Base-by-base conservation (phyloP, 805 yeast species). In the Candida qinlingensis region DNA sequence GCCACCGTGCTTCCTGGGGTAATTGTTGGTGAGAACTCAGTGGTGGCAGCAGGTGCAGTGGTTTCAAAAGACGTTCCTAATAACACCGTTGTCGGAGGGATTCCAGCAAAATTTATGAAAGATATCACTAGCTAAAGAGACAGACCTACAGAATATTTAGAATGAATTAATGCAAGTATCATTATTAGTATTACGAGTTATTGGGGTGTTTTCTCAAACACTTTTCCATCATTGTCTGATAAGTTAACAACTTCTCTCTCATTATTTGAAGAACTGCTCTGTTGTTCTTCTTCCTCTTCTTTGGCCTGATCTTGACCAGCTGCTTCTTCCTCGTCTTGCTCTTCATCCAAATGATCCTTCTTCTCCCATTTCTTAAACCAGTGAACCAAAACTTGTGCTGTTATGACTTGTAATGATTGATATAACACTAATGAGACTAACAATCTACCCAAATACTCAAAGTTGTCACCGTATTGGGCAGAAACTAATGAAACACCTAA, bases 371-470 rank as follows among this genome's bases (percentile, higher is more conserved):
- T 72, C 54, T 77, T 80, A 77, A 87, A 82, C 36, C 79, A 68
- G 3, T 75, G 74, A 9, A 85, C 85, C 53, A 88, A 68, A 6
- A 86, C 63, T 58, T 86, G 88, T 0, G 96, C 96, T 28, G 87
- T 77, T 43, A 87, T 71, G 19, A 90, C 95, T 69, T 90, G 97
- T 60, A 86, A 90, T 25, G 89, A 83, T 67, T 88, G 96, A 64
- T 87, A 90, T 47, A 90, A 70, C 7, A 90, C 96, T 60, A 90
- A 72, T 0, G 96, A 92, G 13, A 87, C 90, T 39, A 90, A 69
- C 38, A 90, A 66, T 45, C 77, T 76, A 13, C 96, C 96, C 53
- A 88, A 68, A 55, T 80, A 71, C 8, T 75, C 71, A 56, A 77
- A 79, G 41, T 74, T 59, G 5, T 77, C 66, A 12, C 95, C 95